Evolutionary conservation across 1,284 basidiomycete genomes (phyloP), one percentile per base, ranked within the genome.

Genomic region (Golubevia pallescens): DNA sequence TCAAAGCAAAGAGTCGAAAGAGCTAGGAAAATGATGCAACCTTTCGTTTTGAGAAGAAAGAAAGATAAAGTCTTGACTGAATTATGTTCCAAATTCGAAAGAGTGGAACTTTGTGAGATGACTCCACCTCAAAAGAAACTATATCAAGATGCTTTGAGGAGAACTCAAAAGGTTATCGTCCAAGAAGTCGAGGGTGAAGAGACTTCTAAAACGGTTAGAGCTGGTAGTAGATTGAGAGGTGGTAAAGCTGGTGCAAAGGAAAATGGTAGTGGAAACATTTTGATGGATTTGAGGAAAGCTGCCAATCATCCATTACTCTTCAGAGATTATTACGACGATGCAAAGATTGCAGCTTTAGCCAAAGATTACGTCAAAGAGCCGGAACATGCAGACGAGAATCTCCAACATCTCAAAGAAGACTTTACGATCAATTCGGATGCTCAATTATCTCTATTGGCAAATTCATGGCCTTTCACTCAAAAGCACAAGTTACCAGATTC

Each of bases 1-100:
- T 93, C 95, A 4, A 91, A 93, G 81, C 92, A 95, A 84, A 91
- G 95, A 57, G 93, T 97, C 24, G 93, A 94, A 59, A 88, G 96
- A 63, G 97, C 97, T 3, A 97, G 98, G 87, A 94, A 93, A 85
- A 97, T 99, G 95, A 95, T 99, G 92, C 95, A 93, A 16, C 97
- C 97, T 0, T 99, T 99, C 84, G 95, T 99, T 28, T 89, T 99
- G 20, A 92, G 97, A 21, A 90, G 97, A 58, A 90, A 95, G 72
- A 99, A 99, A 87, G 66, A 68, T 4, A 84, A 96, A 90, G 96
- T 99, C 1, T 88, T 99, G 42, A 92, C 92, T 78, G 94, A 97
- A 70, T 89, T 99, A 19, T 95, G 95, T 0, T 91, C 91, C 70
- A 99, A 99, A 88, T 91, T 90, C 6, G 95, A 97, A 83, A 90